Evolutionary conservation across 352 stramenopile species (phyloP), one percentile per base, ranked within the genome.

Genomic region (Phytophthora cajani): DNA sequence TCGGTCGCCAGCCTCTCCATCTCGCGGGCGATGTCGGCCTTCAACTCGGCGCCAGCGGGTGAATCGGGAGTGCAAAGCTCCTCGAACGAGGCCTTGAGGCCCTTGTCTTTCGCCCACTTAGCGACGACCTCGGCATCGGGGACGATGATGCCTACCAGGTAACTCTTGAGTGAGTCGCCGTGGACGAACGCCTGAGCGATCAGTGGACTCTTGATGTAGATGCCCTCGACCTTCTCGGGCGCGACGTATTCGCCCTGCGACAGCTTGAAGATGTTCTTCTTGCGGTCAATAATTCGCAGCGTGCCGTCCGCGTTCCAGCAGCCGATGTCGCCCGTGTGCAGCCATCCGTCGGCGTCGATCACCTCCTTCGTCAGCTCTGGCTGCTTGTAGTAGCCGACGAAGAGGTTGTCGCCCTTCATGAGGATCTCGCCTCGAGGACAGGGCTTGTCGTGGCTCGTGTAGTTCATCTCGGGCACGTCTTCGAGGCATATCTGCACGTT

Each of bases 401-500:
- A 93, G 17, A 98, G 78, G 63, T 90, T 95, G 16, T 73, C 73
- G 23, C 93, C 92, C 33, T 81, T 82, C 51, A 96, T 88, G n/a
- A 98, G 82, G 67, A 95, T 93, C 36, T 87, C 78, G 33, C 94
- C 95, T 23, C 84, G 91, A 44, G 96, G 81, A 27, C 76, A 59
- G 1, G 79, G 77, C 54, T 62, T 77, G 67, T 90, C 82, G 12
- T 71, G 55, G 56, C 59, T 79, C 10, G 89, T 82, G 84, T 99
- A 99, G 64, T 96, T 95, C 96, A 99, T 99, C 44, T 99, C 97
- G 0, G 93, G 91, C 8, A 99, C 93, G 71, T 99, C 91, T 17
- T 94, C 89, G 17, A 99, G 84, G 5, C 95, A 92, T 62, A 99
- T 85, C 69, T 99, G 90, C 14, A 85, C 74, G 67, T 80, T 88